Evolutionary conservation across 2,329 filamentous ascomycete genomes (phyloP).

Genomic region (Neofusicoccum umdonicola): DNA sequence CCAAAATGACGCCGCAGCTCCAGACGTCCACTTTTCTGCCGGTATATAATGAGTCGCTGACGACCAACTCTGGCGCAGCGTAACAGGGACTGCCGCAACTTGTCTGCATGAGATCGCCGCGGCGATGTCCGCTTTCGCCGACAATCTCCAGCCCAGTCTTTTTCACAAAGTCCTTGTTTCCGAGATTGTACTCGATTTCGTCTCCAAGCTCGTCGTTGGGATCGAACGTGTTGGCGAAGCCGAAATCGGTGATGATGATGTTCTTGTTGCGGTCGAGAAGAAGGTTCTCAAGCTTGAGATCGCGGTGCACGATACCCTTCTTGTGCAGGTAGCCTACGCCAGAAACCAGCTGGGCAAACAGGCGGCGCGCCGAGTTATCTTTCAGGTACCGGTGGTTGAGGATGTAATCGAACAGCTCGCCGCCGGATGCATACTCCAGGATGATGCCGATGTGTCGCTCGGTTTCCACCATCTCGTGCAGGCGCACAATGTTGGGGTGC

Average conservation of each 20-base stretch:
- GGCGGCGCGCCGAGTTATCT: conserved; percentile 80
- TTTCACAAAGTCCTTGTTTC: conserved; percentile 86
- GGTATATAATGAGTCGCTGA: conserved; percentile 95
- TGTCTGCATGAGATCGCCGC: conserved; percentile 97
- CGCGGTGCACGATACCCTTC: conserved; percentile 96
- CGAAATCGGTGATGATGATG: conserved; percentile 99
- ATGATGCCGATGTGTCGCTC: conserved; percentile 97
- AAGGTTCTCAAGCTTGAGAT: conserved; percentile 94
- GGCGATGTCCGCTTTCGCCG: conserved; percentile 70
- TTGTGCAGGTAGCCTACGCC: conserved; percentile 97
- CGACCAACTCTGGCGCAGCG: conserved; percentile 92
- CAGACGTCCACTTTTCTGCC: conserved; percentile 98
- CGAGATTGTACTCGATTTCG: conserved; percentile 83
- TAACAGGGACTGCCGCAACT: conserved; percentile 98
- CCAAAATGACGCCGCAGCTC: conserved; percentile 98
- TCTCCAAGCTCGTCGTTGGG: conserved; percentile 82
- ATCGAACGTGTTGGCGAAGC: conserved; percentile 97
- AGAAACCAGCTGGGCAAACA: conserved; percentile 94
- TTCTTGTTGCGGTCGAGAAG: conserved; percentile 94
- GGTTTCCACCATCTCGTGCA: conserved; percentile 98
- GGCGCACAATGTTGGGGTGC: conserved; percentile 92
- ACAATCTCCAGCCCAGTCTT: conserved; percentile 78
- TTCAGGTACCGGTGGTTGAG: conserved; percentile 95
- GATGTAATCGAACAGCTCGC: conserved; percentile 97
- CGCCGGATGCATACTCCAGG: conserved; percentile 94